These are phyloP conservation scores for Neurospora cerealis DNA, from an alignment of 495 filamentous ascomycete species.

Conservation along the genomic window DNA sequence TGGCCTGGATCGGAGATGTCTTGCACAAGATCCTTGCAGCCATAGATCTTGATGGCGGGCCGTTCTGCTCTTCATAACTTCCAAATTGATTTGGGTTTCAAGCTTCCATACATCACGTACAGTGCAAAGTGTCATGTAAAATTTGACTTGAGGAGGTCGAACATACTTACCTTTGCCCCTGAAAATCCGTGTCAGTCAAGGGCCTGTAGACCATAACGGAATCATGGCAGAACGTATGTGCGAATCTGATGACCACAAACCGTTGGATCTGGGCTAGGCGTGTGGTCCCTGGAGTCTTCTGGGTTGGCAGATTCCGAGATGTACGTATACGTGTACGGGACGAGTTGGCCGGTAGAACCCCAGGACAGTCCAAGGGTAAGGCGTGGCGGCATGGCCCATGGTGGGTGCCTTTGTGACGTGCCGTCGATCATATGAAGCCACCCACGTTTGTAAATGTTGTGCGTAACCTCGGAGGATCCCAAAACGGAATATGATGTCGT, in stretches of 20 bases:
- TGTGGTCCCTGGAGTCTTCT: neutral
- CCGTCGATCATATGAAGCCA: neutral
- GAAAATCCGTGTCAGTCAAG: neutral
- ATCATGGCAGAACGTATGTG: neutral
- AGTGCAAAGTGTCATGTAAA: neutral
- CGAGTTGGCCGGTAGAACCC: neutral
- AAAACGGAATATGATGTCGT: neutral
- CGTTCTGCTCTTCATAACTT: neutral
- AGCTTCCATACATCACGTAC: neutral
- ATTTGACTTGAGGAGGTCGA: neutral
- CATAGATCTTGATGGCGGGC: neutral
- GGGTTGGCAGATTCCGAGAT: neutral
- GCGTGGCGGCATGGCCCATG: neutral
- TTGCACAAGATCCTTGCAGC: neutral
- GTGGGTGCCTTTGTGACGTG: neutral
- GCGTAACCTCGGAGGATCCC: neutral
- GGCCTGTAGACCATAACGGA: neutral
- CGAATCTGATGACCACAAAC: neutral
- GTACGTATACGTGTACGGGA: neutral
- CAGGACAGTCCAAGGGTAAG: neutral
- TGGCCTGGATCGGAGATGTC: neutral
- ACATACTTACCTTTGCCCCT: neutral
- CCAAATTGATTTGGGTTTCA: neutral
- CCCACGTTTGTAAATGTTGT: neutral
- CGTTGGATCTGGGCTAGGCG: neutral